Base-by-base conservation (phyloP, 1,139 yeast genomes). In the Yamadazyma sp. region DNA sequence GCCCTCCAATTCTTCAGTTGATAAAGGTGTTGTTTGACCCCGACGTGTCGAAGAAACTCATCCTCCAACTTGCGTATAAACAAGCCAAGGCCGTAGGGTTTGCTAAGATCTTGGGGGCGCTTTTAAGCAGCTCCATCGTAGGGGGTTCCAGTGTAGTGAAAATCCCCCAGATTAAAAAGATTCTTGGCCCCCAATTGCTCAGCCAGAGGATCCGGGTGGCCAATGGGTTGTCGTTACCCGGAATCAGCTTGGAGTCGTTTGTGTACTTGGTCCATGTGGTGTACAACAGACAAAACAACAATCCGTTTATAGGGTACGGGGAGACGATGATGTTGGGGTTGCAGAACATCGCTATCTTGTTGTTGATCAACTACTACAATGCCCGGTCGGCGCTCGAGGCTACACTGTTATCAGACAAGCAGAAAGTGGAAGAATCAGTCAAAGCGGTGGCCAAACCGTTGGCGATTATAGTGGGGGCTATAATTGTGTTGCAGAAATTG, bases 131-230 rank as follows among this genome's bases (percentile, higher is more conserved):
- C 1, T 50, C 58, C 10, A 61, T 67, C 31, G 75, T 71, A 16
- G 75, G 66, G 2, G 68, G 54, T 2, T 67, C 75, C n/a, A 62
- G 72, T 29, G 53, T 70, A 12, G 64, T 71, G 41, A 64, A 69
- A 49, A 51, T 71, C 26, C 77, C 77, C 5, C 77, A 72, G 46
- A 71, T 72, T 41, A 51, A 50, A 35, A 71, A 70, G 52, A 63
- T 72, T 36, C 40, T 62, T 30, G 51, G 51, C 17, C 73, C 70
- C 3, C 47, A 50, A 23, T 37, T 55, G n/a, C 52, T 65, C 30
- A 47, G 53, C 12, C 58, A 53, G 20, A 55, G 67, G 32, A 54
- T 66, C 31, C 34, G 48, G 9, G 73, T 71, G 33, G 70, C 69
- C 37, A 53, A 58, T 22, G 77, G 77, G 0, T 59, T 72, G 41